A percentile compares a stretch with the other conserved stretches of the same genome.
Evolutionary conservation across 805 yeast genomes (phyloP).

Genomic region (Saccharomycopsis sp.): DNA sequence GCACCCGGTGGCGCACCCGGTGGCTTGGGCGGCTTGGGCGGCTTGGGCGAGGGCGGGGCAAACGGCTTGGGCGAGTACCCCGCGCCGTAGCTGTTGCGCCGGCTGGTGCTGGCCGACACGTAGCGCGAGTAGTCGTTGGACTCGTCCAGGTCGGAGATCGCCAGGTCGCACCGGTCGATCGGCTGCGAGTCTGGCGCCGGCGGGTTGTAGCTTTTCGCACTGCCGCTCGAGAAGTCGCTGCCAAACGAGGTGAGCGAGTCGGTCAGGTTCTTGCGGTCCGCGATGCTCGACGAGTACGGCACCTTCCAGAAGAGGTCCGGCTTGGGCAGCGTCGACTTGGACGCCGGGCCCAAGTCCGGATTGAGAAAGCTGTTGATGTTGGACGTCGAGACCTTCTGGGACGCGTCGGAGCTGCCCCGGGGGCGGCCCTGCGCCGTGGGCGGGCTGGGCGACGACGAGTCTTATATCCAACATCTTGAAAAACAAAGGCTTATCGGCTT

Average conservation of each 20-base stretch:
- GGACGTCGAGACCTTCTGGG: neutral
- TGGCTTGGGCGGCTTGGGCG: neutral
- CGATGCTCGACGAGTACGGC: constrained; percentile 48
- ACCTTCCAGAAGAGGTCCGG: constrained; percentile 50
- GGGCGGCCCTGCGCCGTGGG: neutral
- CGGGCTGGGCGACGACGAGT: neutral
- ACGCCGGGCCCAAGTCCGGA: constrained; percentile 3
- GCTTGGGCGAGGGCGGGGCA: neutral
- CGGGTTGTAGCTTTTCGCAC: constrained; percentile 20
- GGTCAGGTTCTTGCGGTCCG: constrained; percentile 37
- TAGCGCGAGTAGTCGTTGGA: neutral
- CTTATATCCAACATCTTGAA: constrained; percentile 10
- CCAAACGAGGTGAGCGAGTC: constrained; percentile 46
- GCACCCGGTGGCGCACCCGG: neutral
- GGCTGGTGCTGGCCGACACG: neutral
- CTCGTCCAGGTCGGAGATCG: constrained; percentile 10
- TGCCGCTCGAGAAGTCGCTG: constrained; percentile 30
- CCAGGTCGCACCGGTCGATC: constrained; percentile 1
- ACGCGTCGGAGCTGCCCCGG: neutral
- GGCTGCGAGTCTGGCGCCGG: no score
- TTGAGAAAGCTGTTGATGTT: neutral
- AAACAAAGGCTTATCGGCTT: no score
- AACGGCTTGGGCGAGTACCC: constrained; percentile 1
- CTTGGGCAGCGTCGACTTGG: constrained; percentile 9
- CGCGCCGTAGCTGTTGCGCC: neutral